Conservation (phyloP, 106 monocot species). For the Dioscorea alata region DNA sequence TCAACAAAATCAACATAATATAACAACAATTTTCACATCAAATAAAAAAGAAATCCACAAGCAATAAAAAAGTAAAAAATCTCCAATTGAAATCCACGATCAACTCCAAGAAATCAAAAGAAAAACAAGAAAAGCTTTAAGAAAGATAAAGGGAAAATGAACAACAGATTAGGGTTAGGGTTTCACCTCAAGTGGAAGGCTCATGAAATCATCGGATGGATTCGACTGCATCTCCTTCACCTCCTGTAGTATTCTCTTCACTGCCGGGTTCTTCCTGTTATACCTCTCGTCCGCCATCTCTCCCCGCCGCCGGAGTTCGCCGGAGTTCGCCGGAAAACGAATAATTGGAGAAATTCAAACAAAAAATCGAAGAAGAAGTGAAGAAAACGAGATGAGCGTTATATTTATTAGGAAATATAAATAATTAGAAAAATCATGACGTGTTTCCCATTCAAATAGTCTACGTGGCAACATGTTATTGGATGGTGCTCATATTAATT, state of each 20-base stretch:
- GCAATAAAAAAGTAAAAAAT: no score
- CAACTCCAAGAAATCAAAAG: no score
- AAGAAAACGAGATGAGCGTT: background rate
- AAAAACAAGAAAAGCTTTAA: no score
- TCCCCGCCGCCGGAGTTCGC: background rate
- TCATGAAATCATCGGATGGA: constrained; percentile 92
- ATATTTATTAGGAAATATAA: background rate
- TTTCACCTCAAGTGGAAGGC: constrained; percentile 86
- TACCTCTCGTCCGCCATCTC: constrained; percentile 64
- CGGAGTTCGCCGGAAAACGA: background rate
- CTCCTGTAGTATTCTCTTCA: constrained; percentile 99
- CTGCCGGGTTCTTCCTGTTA: constrained; percentile 85
- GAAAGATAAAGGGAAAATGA: background rate
- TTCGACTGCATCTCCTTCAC: constrained; percentile 96
- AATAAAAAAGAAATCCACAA: no score
- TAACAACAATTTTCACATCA: no score
- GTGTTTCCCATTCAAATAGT: background rate
- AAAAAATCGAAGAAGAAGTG: background rate
- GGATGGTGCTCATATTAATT: background rate
- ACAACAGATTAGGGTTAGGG: background rate
- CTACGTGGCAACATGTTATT: background rate
- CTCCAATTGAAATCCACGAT: no score
- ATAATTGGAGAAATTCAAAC: background rate
- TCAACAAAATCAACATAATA: no score
- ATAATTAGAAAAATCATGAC: background rate